These are phyloP conservation scores for Stereum hirsutum DNA, from an alignment of 1,284 basidiomycete species.

Conservation along the genomic window DNA sequence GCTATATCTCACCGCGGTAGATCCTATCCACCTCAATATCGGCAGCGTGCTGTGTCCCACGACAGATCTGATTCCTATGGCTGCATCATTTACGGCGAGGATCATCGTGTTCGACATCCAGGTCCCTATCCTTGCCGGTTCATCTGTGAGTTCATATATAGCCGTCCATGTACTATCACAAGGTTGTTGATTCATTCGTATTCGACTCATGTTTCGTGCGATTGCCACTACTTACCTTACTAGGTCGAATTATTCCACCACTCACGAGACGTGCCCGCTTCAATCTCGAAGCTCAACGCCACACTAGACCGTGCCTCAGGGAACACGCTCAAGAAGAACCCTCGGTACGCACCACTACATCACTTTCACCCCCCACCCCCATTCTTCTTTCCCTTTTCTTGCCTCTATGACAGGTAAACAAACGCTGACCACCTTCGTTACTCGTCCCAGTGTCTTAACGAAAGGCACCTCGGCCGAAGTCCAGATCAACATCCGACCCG, in stretches of 20 bases:
- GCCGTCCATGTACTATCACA: not conserved
- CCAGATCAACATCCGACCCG: slow-evolving; percentile 65
- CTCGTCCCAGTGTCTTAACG: slow-evolving; percentile 58
- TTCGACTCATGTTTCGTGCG: too few species aligned
- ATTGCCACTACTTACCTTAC: too few species aligned
- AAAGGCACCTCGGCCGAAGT: slow-evolving; percentile 83
- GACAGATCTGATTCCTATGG: slow-evolving; percentile 63
- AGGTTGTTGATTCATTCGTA: not conserved
- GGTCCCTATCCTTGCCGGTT: slow-evolving; percentile 83
- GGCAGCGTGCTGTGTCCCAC: slow-evolving; percentile 86
- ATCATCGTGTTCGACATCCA: slow-evolving; percentile 93
- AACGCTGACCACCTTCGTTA: not conserved
- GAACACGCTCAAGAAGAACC: slow-evolving; percentile 66
- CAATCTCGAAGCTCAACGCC: slow-evolving; percentile 71
- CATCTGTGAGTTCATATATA: slow-evolving; percentile 46
- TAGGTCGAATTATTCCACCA: slow-evolving; percentile 95
- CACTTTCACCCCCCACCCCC: slow-evolving; percentile 1
- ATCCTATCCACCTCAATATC: slow-evolving; percentile 80
- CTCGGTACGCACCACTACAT: slow-evolving; percentile 44
- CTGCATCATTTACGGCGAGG: slow-evolving; percentile 72
- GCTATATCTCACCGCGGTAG: slow-evolving; percentile 77
- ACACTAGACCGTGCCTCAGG: slow-evolving; percentile 78
- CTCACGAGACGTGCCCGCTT: slow-evolving; percentile 86
- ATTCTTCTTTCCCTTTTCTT: too few species aligned
- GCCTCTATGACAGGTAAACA: not conserved